Evolutionary conservation across 176 grass and related monocot species (phyloP).

Genomic region (Triticum urartu): DNA sequence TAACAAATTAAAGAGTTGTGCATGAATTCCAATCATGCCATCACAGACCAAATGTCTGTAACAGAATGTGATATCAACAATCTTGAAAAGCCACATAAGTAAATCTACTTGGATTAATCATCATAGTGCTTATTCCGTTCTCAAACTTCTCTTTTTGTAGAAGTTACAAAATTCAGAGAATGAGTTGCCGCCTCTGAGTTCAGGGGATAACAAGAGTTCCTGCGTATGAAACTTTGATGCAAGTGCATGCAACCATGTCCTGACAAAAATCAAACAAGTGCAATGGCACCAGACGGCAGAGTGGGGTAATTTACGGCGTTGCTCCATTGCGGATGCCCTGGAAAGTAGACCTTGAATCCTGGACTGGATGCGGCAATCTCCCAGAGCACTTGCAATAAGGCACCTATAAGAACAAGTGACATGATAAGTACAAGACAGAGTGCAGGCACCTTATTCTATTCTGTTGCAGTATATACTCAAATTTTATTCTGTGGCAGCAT

Average conservation of each 20-base stretch:
- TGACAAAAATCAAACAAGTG: too few relatives aligned
- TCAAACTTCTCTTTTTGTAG: background rate
- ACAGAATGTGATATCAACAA: background rate
- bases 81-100: too few relatives aligned
- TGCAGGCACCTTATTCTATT: background rate
- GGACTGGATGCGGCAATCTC: slow-evolving; percentile 20
- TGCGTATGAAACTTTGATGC: background rate
- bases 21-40: background rate
- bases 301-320: slow-evolving; percentile 6
- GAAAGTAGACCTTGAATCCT: slow-evolving; percentile 20
- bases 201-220: background rate
- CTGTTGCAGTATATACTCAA: background rate
- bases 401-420: slow-evolving; percentile 24
- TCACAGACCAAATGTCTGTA: background rate
- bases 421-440: background rate
- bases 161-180: slow-evolving; percentile 36
- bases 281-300: background rate
- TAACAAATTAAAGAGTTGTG: background rate
- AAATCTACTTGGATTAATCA: background rate
- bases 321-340: background rate
- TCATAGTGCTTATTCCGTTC: slow-evolving; percentile 17
- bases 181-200: background rate
- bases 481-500: background rate
- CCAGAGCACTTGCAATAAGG: slow-evolving; percentile 8
- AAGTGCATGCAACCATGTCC: too few relatives aligned